Evolutionary conservation across 176 grass and related monocot species (phyloP), one percentile per base, ranked within the genome.

Genomic region (Avena sativa): DNA sequence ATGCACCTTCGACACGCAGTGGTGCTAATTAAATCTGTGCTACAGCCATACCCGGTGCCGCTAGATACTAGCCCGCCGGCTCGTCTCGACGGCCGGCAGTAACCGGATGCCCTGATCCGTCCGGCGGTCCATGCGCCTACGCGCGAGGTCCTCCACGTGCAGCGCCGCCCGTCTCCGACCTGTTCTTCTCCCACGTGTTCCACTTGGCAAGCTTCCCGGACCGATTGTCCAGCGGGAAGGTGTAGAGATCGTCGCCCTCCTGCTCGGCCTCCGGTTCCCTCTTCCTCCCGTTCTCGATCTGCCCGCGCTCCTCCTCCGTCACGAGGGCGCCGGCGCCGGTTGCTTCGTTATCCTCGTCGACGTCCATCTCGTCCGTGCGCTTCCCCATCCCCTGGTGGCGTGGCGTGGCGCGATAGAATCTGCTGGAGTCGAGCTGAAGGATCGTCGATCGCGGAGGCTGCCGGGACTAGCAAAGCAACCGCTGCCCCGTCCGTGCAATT

Each of bases 241-340:
- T 74, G 46, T 74, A 74, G 43, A 74, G 71, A 8, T 74, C n/a
- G 71, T 26, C 71, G 71, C 71, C 71, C 71, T 74, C 46, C 46
- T 74, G 46, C 12, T 74, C 71, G 2, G 12, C 44, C 46, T 74
- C 71, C 46, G 46, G n/a, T 48, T 12, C 46, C 4, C 46, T 74
- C 71, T 74, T 74, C 44, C 21, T 74, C 21, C 21, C 50, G 71
- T 26, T 74, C 46, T 23, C 46, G n/a, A 50, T 23, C 21, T 15
- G 12, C n/a, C 71, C 23, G 23, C 12, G 44, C n/a, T 49, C 44
- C 44, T 74, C 71, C n/a, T 3, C 21, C 71, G 46, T 74, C 44
- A 46, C 20, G 21, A 50, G 71, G n/a, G 6, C 71, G 28, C 64
- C 64, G 64, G 28, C 30, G 47, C 40, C 20, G 40, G n/a, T 21